Percentiles rank a stretch among this genome's conserved stretches.
Conservation (phyloP, 2,329 filamentous ascomycete species). For the Nannizzia gypsea region DNA sequence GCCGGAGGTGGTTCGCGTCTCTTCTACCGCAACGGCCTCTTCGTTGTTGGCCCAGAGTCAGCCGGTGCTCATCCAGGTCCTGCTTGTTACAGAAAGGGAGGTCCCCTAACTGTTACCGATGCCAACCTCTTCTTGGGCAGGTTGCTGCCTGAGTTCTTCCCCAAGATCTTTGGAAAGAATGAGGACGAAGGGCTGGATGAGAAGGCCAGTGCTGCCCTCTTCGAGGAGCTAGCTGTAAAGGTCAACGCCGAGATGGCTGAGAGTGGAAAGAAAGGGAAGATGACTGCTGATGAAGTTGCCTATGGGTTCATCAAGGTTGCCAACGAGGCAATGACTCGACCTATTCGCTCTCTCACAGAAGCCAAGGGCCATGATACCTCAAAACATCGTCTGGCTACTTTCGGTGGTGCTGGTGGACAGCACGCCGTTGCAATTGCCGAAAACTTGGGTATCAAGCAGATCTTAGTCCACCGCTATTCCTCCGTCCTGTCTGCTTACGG, state of each 20-base stretch:
- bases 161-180: conserved; percentile 78
- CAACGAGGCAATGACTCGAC: conserved; percentile 81
- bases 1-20: conserved; percentile 67
- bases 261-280: conserved; percentile 36
- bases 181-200: conserved; percentile 67
- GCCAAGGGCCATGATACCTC: conserved; percentile 81
- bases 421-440: conserved; percentile 86
- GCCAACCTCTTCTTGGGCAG: conserved; percentile 78
- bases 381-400: conserved; percentile 72
- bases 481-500: conserved; percentile 84
- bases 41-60: conserved; percentile 81
- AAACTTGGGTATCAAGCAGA: conserved; percentile 67
- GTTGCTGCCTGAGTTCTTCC: conserved; percentile 78
- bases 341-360: conserved; percentile 79
- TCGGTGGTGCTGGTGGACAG: conserved; percentile 81
- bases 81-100: conserved; percentile 81
- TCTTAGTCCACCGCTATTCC: conserved; percentile 74
- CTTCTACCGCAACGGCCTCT: conserved; percentile 56
- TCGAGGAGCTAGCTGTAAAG: conserved; percentile 60
- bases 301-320: conserved; percentile 83
- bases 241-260: conserved; percentile 63
- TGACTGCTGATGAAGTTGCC: conserved; percentile 72
- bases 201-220: conserved; percentile 56
- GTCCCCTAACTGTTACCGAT: conserved; percentile 84
- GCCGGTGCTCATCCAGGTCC: conserved; percentile 82